Evolutionary conservation across 2,329 filamentous ascomycete species (phyloP), one percentile per base, ranked within the genome.

Genomic region (Diaporthe destruens): DNA sequence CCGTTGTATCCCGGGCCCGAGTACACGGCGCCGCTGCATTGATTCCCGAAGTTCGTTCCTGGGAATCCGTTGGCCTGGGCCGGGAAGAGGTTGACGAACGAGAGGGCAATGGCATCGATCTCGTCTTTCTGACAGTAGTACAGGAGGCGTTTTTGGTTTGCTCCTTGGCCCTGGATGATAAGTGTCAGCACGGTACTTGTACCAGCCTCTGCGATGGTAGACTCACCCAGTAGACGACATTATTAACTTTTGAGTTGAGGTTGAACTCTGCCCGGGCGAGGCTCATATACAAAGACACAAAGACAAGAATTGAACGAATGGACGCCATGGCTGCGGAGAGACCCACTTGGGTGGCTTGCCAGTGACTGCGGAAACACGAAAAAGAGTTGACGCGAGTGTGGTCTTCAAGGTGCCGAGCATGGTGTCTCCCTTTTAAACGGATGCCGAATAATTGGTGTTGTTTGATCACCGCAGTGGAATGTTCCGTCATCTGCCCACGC

Each of bases 61-160:
- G 82, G 82, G 47, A 80, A 79, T 25, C 84, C 84, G 69, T 85
- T 82, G n/a, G 80, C 82, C 72, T 85, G 81, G 6, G 79, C 77
- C 14, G 83, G 82, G 74, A 85, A 85, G 6, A 81, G 76, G 69
- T 83, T 76, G 25, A 85, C 80, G 74, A 85, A 85, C 3, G 80
- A 84, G 6, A 85, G 77, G 18, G 84, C 78, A 73, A 86, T 85
- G 18, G 85, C 79, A 71, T 85, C 84, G 63, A 85, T 80, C 32
- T 76, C 78, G 1, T 81, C 75, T 56, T 83, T 78, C 36, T 82
- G 77, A 75, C 83, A 85, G 74, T 83, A 84, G 4, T 78, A 75
- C n/a, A 76, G 74, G 32, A 85, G 77, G n/a, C 76, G 74, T 23
- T 77, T 71, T 75, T 85, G 83, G 68, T 80, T 77, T 2, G 80